A percentile compares a stretch with the other conserved stretches of the same genome.
phyloP scores from a whole-genome alignment of 805 yeast species.

The Cyberlindnera japonica region DNA sequence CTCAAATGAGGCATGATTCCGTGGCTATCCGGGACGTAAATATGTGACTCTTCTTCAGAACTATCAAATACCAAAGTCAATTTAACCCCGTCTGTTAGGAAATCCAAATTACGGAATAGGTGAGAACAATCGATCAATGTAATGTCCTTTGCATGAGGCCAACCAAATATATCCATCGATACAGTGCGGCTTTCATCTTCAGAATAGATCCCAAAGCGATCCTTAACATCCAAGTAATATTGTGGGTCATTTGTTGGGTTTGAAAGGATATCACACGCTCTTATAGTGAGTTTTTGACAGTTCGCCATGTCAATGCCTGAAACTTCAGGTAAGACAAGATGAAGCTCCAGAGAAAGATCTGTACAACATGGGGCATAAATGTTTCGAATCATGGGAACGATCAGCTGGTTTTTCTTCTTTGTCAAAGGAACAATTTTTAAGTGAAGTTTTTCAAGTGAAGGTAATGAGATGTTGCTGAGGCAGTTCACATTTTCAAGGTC shows the following conservation, averaged over 20 bases:
- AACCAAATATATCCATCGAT: constrained; percentile 4
- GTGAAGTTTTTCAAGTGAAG: neutral
- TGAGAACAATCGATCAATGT: constrained; percentile 5
- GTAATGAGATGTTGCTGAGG: constrained; percentile 1
- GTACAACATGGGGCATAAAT: neutral
- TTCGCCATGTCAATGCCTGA: neutral
- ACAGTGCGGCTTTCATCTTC: neutral
- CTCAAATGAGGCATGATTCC: constrained; percentile 1
- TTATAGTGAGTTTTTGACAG: neutral
- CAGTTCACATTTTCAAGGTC: constrained; percentile 8
- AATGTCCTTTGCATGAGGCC: constrained; percentile 7
- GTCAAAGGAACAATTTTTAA: constrained; percentile 2
- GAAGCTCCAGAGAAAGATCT: neutral
- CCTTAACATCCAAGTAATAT: neutral
- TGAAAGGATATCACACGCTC: neutral
- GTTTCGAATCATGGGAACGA: neutral
- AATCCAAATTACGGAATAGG: constrained; percentile 1
- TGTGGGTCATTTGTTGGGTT: neutral
- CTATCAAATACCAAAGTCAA: constrained; percentile 2
- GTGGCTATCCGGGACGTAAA: neutral
- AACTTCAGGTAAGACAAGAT: neutral
- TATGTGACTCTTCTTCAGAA: neutral
- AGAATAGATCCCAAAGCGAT: constrained; percentile 1
- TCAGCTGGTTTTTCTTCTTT: neutral
- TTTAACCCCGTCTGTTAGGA: neutral